Percentiles rank a stretch among this genome's conserved stretches.
Conservation (phyloP, 192 early-diverging fungal species). For the Coemansia sp. region DNA sequence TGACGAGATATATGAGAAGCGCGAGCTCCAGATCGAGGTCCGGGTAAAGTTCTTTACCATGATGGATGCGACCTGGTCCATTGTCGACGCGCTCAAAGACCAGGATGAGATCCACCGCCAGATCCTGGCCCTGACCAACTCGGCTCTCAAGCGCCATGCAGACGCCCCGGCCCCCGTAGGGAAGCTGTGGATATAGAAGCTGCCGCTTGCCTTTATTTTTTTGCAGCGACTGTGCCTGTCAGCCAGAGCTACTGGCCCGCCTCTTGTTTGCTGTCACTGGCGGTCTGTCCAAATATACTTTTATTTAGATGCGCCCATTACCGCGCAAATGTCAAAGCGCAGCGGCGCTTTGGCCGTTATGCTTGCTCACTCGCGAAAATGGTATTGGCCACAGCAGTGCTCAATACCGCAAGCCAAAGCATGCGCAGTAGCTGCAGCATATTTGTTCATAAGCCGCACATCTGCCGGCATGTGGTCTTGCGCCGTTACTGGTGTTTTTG, state of each 20-base stretch:
- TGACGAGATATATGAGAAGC: constrained; percentile 85
- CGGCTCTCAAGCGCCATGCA: constrained; percentile 23
- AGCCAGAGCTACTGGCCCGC: neutral
- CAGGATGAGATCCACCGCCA: constrained; percentile 39
- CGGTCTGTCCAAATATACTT: neutral
- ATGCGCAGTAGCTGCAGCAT: neutral
- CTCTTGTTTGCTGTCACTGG: neutral
- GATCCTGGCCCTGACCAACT: constrained; percentile 28
- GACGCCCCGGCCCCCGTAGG: constrained; percentile 27
- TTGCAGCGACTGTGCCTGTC: neutral
- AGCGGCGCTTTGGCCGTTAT: no score
- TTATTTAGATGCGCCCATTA: no score
- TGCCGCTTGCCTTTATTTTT: neutral
- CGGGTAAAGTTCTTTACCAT: constrained; percentile 63
- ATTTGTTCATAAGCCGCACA: constrained; percentile 1
- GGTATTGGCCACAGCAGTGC: neutral
- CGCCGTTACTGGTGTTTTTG: neutral
- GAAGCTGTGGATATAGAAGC: constrained; percentile 26
- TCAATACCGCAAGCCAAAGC: neutral
- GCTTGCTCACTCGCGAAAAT: neutral
- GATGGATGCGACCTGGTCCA: constrained; percentile 50
- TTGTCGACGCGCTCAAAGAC: constrained; percentile 42
- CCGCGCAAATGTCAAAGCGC: neutral
- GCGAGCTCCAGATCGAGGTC: constrained; percentile 78
- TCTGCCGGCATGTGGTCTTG: constrained; percentile 1